A percentile compares a stretch with the other conserved stretches of the same genome.
These are phyloP conservation scores for Penicillium sp. DNA, from an alignment of 2,329 filamentous ascomycete species.

Conservation along the genomic window DNA sequence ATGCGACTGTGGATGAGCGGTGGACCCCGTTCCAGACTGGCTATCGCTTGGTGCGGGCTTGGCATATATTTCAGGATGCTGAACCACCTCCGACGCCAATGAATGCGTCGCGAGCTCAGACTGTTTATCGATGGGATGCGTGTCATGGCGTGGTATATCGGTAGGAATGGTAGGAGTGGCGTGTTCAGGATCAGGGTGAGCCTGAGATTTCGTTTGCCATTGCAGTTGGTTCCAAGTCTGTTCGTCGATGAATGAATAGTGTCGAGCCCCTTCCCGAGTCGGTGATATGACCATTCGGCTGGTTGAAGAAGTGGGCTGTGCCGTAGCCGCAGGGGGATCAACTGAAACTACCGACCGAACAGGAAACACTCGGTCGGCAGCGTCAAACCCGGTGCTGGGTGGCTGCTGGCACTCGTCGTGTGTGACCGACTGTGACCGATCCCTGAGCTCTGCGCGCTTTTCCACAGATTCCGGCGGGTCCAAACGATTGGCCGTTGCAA, in stretches of 20 bases:
- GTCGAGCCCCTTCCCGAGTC: constrained; percentile 24
- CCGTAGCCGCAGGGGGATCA: constrained; percentile 46
- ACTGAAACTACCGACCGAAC: constrained; percentile 76
- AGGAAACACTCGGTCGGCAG: constrained; percentile 69
- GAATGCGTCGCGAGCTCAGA: constrained; percentile 22
- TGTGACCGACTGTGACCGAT: constrained; percentile 20
- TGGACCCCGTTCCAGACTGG: constrained; percentile 10
- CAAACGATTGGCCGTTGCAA: not conserved
- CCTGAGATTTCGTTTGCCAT: constrained; percentile 9
- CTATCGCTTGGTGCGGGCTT: constrained; percentile 8
- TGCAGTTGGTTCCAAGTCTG: constrained; percentile 26
- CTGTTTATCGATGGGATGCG: constrained; percentile 11
- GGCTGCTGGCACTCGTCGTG: constrained; percentile 5
- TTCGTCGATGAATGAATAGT: constrained; percentile 32
- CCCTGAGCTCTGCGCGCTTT: constrained; percentile 8
- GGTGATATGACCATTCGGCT: constrained; percentile 50
- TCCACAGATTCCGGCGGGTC: not conserved
- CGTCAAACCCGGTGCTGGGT: constrained; percentile 15
- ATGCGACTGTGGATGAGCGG: not conserved
- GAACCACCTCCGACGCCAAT: constrained; percentile 17
- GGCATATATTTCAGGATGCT: constrained; percentile 23
- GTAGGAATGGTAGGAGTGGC: constrained; percentile 10
- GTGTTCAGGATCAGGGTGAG: not conserved
- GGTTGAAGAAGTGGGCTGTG: not conserved
- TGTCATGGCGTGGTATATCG: constrained; percentile 16